Evolutionary conservation across 2,329 filamentous ascomycete genomes (phyloP), one percentile per base, ranked within the genome.

Genomic region (Coniella lustricola): DNA sequence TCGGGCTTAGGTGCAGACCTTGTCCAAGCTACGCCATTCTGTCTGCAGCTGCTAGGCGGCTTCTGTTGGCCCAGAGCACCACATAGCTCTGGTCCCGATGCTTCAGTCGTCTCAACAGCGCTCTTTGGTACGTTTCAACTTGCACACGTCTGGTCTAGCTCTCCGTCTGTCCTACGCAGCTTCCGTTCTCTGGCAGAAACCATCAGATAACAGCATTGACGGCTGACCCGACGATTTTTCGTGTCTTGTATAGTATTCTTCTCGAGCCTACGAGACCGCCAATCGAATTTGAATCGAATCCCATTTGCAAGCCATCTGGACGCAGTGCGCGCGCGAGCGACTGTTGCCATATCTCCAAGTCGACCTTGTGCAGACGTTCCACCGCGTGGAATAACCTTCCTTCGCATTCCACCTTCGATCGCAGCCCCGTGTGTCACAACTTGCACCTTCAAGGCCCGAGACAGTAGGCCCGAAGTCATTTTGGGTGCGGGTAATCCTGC

Each of bases 81-180:
- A 37, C 29, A 49, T 21, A 32, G 43, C 50, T 42, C 25, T 44
- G 33, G 46, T 25, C 35, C 45, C 21, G 13, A 18, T 43, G 47
- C 47, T 44, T 35, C 20, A 9, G 18, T 39, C 43, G 31, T 41
- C 50, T 21, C 44, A 46, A 47, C 50, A 44, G 36, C 50, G 35
- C 43, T 35, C 33, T 35, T 52, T 21, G 40, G 50, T 52, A 50
- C 39, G 50, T 52, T 52, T 38, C 35, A 50, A 47, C 42, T 38
- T 44, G 40, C 39, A 47, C 43, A 46, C 20, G 20, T 47, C 31
- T 17, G 25, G 44, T 31, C 40, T 47, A 41, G 44, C 47, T 38
- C 47, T 21, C 34, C 49, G n/a, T 31, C 35, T 38, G 22, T 31
- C 41, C 31, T 16, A 29, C 25, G 25, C 25, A 29, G 37, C 38